phyloP scores from a whole-genome alignment of 441 rosid species.

The Adansonia grandidieri region DNA sequence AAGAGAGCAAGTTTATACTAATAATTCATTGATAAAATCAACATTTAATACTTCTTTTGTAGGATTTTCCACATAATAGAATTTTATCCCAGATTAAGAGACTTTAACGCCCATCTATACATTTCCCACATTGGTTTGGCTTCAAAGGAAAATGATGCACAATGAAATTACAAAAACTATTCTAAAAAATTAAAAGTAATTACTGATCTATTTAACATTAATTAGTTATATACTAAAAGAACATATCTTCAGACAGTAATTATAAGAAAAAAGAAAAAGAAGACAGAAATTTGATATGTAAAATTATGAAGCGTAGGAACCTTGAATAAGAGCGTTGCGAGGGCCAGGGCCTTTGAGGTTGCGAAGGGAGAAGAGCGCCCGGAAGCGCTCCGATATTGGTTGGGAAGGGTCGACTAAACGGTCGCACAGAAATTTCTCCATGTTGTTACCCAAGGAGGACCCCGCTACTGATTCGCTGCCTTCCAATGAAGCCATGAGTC shows the following conservation, averaged over 20 bases:
- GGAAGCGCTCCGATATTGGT: slow-evolving; percentile 80
- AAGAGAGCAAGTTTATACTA: slow-evolving; percentile 6
- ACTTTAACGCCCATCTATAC: neutral
- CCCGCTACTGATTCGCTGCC: slow-evolving; percentile 29
- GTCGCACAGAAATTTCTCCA: slow-evolving; percentile 76
- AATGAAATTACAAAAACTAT: neutral
- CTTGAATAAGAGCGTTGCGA: slow-evolving; percentile 72
- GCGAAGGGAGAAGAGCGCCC: slow-evolving; percentile 94
- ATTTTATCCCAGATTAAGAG: neutral
- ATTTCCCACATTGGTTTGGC: neutral
- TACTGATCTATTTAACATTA: neutral
- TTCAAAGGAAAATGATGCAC: slow-evolving; percentile 2
- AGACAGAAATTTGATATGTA: neutral
- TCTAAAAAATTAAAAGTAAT: neutral
- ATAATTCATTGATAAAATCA: neutral
- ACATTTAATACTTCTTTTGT: neutral
- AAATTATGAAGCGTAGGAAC: slow-evolving; percentile 33
- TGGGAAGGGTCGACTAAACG: slow-evolving; percentile 63
- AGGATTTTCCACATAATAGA: neutral
- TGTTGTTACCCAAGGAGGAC: slow-evolving; percentile 10
- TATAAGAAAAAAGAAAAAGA: neutral
- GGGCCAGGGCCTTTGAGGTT: slow-evolving; percentile 85
- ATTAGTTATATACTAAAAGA: neutral
- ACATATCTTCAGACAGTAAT: neutral
- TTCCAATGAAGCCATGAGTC: slow-evolving; percentile 38